phyloP scores from a whole-genome alignment of 441 rosid species.

The Populus hybrid region DNA sequence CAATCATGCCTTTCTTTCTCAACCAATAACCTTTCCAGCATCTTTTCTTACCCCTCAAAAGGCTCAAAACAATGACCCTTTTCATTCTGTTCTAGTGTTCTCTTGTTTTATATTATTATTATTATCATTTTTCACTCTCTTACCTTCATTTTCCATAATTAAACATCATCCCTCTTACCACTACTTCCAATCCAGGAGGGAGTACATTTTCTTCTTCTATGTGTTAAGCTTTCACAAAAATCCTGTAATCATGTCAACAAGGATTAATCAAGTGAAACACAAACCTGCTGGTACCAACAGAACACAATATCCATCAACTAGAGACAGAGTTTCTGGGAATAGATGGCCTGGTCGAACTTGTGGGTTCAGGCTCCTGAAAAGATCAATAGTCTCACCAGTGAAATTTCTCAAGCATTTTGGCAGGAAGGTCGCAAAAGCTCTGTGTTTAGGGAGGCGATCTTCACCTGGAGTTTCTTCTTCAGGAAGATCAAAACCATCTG shows the following conservation, averaged over 20 bases:
- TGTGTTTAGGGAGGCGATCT: conserved; percentile 35
- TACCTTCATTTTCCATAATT: background rate
- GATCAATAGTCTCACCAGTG: conserved; percentile 37
- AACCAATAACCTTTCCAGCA: background rate
- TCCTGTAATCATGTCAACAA: conserved; percentile 12
- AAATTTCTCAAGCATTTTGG: conserved; percentile 46
- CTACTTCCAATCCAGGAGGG: too few species aligned
- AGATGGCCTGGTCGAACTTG: conserved; percentile 31
- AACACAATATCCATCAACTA: conserved; percentile 21
- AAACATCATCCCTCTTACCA: background rate
- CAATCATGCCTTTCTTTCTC: background rate
- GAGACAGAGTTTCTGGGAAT: conserved; percentile 19
- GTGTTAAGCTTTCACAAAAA: too few species aligned
- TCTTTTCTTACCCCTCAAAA: background rate
- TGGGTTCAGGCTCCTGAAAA: conserved; percentile 47
- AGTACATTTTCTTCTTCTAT: background rate
- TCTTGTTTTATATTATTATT: background rate
- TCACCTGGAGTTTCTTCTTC: conserved; percentile 44
- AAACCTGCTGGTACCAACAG: conserved; percentile 24
- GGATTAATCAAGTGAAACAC: conserved; percentile 19
- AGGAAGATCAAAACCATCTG: conserved; percentile 32
- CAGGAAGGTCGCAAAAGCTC: conserved; percentile 37
- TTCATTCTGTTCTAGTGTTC: background rate
- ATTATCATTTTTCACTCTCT: background rate
- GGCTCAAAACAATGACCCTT: background rate